phyloP scores from a whole-genome alignment of 2,329 filamentous ascomycete genomes.

The Calonectria pauciramosa region DNA sequence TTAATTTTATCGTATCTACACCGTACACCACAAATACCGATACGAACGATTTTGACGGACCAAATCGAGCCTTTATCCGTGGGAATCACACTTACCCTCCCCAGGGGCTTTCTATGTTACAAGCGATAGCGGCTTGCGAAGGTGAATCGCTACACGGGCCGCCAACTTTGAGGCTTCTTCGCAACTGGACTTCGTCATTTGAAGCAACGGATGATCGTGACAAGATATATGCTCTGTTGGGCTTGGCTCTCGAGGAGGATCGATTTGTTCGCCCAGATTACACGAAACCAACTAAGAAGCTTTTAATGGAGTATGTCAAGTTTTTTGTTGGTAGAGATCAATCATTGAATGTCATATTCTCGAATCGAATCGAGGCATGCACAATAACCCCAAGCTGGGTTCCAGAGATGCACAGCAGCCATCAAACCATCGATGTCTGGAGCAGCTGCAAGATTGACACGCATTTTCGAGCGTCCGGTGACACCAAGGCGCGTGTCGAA shows the following conservation, averaged over 20 bases:
- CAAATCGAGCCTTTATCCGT: neutral
- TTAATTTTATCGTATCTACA: neutral
- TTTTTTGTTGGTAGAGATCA: neutral
- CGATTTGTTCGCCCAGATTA: neutral
- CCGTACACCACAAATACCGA: neutral
- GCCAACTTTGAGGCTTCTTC: neutral
- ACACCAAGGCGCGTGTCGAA: neutral
- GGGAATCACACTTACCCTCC: neutral
- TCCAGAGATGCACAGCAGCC: neutral
- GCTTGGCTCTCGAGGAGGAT: neutral
- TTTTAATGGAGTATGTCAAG: neutral
- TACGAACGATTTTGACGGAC: neutral
- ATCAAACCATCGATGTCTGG: neutral
- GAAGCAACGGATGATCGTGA: neutral
- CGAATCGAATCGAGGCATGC: neutral
- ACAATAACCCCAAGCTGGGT: neutral
- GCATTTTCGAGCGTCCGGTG: neutral
- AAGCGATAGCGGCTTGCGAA: neutral
- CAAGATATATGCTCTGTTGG: neutral
- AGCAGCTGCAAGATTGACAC: neutral
- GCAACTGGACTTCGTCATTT: neutral
- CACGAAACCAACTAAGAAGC: neutral
- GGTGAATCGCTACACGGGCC: neutral
- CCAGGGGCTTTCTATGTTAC: neutral
- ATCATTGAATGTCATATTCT: neutral